Percentiles rank a stretch among this genome's conserved stretches.
Evolutionary conservation across 306 rosid species (phyloP).

Genomic region (Prinsepia uniflora): DNA sequence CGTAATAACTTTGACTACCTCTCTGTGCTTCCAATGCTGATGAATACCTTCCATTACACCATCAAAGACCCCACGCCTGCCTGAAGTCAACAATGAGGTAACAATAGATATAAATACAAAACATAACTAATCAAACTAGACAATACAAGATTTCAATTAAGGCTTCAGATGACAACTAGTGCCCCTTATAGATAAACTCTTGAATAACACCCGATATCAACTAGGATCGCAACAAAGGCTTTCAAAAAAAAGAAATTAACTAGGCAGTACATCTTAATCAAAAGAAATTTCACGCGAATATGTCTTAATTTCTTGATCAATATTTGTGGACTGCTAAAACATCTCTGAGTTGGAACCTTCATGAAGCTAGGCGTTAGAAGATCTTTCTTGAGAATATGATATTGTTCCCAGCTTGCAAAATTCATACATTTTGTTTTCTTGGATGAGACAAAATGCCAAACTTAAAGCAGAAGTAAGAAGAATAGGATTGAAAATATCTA

Average conservation of each 20-base stretch:
- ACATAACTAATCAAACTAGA: not conserved
- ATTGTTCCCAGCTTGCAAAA: not conserved
- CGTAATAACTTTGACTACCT: conserved; percentile 77
- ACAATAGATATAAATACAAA: conserved; percentile 15
- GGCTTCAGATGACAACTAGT: not conserved
- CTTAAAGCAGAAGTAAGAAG: not conserved
- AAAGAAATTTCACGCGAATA: not conserved
- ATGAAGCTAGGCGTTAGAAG: not conserved
- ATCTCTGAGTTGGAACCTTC: not conserved
- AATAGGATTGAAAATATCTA: not conserved
- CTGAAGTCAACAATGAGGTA: conserved; percentile 39
- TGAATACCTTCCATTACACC: conserved; percentile 79
- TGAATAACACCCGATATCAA: not conserved
- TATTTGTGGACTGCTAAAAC: not conserved
- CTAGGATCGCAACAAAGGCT: not conserved
- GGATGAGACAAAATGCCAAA: not conserved
- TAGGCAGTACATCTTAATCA: not conserved
- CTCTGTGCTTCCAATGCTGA: conserved; percentile 92
- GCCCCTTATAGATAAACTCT: not conserved
- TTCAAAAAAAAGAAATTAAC: not conserved
- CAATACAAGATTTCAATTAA: not conserved
- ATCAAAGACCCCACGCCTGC: conserved; percentile 79
- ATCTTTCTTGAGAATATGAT: not conserved
- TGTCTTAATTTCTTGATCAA: not conserved
- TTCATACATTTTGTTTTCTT: not conserved